These are phyloP conservation scores for Alliaria petiolata DNA, from an alignment of 345 rosid genomes.

Conservation along the genomic window DNA sequence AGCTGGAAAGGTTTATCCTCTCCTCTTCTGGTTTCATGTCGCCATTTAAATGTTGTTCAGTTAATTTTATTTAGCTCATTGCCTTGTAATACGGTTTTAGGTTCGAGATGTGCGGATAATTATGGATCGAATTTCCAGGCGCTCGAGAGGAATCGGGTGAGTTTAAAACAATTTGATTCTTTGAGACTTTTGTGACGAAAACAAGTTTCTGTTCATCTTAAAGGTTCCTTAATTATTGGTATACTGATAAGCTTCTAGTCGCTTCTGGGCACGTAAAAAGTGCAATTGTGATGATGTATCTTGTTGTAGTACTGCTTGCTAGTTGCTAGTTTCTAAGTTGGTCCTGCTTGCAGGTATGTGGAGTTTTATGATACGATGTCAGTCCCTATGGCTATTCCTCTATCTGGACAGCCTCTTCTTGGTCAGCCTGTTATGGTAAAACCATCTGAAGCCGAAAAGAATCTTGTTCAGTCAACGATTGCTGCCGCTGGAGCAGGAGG, in stretches of 20 bases:
- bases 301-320: background rate
- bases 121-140: slow-evolving; percentile 96
- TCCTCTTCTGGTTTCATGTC: slow-evolving; percentile 1
- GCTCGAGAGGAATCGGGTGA: slow-evolving; percentile 95
- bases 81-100: slow-evolving; percentile 39
- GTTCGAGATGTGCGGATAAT: slow-evolving; percentile 97
- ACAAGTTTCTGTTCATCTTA: background rate
- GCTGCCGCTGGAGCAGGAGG: slow-evolving; percentile 64
- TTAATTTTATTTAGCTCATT: background rate
- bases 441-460: slow-evolving; percentile 99
- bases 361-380: slow-evolving; percentile 98
- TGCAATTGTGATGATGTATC: background rate
- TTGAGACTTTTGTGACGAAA: background rate
- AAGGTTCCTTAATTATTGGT: background rate
- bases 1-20: slow-evolving; percentile 87
- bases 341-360: slow-evolving; percentile 58
- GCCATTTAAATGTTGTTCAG: slow-evolving; percentile 1
- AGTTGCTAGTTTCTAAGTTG: slow-evolving; percentile 20
- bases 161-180: slow-evolving; percentile 11
- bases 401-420: slow-evolving; percentile 96
- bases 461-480: slow-evolving; percentile 89
- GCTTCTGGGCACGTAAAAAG: background rate
- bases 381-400: slow-evolving; percentile 99
- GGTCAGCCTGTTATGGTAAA: slow-evolving; percentile 97
- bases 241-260: background rate